Evolutionary conservation across 805 yeast species (phyloP), one percentile per base, ranked within the genome.

Genomic region (Phaffomyces opuntiae): DNA sequence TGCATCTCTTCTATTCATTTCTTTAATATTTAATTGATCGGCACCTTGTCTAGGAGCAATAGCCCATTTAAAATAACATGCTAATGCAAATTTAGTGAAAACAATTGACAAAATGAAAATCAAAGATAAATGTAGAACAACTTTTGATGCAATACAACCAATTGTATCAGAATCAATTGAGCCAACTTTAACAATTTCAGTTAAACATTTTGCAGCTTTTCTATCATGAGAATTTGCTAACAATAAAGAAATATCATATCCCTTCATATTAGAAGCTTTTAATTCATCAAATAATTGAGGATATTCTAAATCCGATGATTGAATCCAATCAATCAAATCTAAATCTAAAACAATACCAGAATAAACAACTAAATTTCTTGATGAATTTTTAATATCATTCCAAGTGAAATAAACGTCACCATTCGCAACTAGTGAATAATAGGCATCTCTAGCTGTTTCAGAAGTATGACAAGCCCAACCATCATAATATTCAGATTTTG

Each of bases 381-480:
- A 64, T 25, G 81, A 66, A 58, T 82, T 80, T 49, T 68, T 71
- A 50, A 91, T 73, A 54, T 86, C 95, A 45, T 87, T 87, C 99
- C 99, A 93, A 7, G 89, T 81, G 66, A 82, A 93, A 63, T 76
- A 89, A 5, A 91, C 83, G 51, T 85, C 88, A 7, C 91, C 96
- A 27, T 73, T 66, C 33, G 74, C 75, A 25, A 75, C 63, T 54
- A 86, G 66, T 37, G 59, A 53, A 61, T 84, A 86, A 60, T 77
- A 91, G 1, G 84, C 73, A 3, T 74, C 63, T 59, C 98, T 78
- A 0, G 96, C 90, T 2, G 59, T 52, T 8, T 73, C 56, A 5
- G 87, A 74, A 1, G 97, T 86, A 65, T 93, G 96, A 62, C 98
- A 91, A 2, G 91, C 95, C 78, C 87, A 89, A 9, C 97, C 97